These are phyloP conservation scores for Eustoma russellianum DNA, from an alignment of 257 asterid species.

Conservation along the genomic window DNA sequence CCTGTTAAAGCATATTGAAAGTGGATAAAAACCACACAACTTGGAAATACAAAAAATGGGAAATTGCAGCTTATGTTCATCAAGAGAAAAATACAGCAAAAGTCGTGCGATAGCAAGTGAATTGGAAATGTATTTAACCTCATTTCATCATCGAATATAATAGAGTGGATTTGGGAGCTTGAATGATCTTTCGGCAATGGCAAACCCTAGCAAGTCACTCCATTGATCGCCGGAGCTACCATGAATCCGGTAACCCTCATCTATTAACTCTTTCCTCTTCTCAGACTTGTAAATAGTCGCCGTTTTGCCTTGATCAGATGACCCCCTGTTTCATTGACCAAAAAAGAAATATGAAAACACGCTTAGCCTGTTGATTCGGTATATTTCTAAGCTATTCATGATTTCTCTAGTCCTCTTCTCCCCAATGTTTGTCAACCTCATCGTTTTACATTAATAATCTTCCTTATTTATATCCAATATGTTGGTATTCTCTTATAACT, in stretches of 20 bases:
- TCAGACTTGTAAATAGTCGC: slow-evolving; percentile 65
- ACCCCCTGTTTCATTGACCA: slow-evolving; percentile 41
- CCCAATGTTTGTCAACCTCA: too few relatives aligned
- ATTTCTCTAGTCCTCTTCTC: too few relatives aligned
- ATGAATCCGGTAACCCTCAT: slow-evolving; percentile 61
- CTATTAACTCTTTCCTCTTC: slow-evolving; percentile 67
- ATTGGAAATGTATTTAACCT: neutral
- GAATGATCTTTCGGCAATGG: slow-evolving; percentile 63
- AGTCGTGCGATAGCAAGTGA: too few relatives aligned
- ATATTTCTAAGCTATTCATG: too few relatives aligned
- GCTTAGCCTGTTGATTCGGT: neutral
- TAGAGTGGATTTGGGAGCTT: slow-evolving; percentile 82
- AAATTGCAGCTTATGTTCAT: too few relatives aligned
- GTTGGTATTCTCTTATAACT: too few relatives aligned
- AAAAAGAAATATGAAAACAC: neutral
- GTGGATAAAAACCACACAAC: too few relatives aligned
- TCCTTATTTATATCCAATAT: too few relatives aligned
- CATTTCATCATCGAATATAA: slow-evolving; percentile 32
- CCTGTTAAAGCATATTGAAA: too few relatives aligned
- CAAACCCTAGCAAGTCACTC: slow-evolving; percentile 74
- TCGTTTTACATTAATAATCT: too few relatives aligned
- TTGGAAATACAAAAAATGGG: too few relatives aligned
- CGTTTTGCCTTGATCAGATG: slow-evolving; percentile 42
- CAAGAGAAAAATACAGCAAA: too few relatives aligned
- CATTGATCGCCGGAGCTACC: slow-evolving; percentile 93